Evolutionary conservation across 495 filamentous ascomycete species (phyloP).

Genomic region (Hypoxylon subgilvum): DNA sequence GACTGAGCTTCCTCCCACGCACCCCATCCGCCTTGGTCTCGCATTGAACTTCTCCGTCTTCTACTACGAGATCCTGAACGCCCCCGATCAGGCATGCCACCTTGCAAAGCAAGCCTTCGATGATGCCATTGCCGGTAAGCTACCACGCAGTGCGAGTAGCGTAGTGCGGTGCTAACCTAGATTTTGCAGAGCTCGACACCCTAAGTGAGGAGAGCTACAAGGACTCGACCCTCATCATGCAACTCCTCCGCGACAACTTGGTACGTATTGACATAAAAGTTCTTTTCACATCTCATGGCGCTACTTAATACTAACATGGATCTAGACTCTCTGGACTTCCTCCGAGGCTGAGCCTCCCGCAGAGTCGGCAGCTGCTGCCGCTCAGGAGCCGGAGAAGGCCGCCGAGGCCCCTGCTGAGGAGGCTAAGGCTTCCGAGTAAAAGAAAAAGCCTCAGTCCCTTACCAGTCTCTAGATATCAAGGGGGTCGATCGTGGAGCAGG

Average conservation of each 20-base stretch:
- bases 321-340: slow-evolving; percentile 97
- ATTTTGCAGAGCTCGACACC: slow-evolving; percentile 85
- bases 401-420: slow-evolving; percentile 55
- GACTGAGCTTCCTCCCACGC: slow-evolving; percentile 96
- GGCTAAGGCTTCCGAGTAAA: slow-evolving; percentile 60
- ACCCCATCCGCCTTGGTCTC: slow-evolving; percentile 98
- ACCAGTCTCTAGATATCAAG: slow-evolving; percentile 41
- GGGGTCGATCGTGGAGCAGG: slow-evolving; percentile 40
- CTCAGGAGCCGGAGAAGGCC: slow-evolving; percentile 58
- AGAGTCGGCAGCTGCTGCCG: slow-evolving; percentile 68
- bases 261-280: too few species aligned
- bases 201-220: slow-evolving; percentile 99
- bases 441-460: slow-evolving; percentile 45
- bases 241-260: slow-evolving; percentile 97
- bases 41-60: slow-evolving; percentile 99
- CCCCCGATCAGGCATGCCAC: slow-evolving; percentile 97
- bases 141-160: not conserved
- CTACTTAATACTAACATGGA: slow-evolving; percentile 19
- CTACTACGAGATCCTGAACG: slow-evolving; percentile 99
- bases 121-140: slow-evolving; percentile 94
- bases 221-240: slow-evolving; percentile 99
- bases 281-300: too few species aligned
- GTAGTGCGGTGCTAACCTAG: slow-evolving; percentile 27
- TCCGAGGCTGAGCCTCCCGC: slow-evolving; percentile 89
- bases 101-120: slow-evolving; percentile 99